phyloP scores from a whole-genome alignment of 371 early-diverging fungal species.

The Lichtheimia ornata region DNA sequence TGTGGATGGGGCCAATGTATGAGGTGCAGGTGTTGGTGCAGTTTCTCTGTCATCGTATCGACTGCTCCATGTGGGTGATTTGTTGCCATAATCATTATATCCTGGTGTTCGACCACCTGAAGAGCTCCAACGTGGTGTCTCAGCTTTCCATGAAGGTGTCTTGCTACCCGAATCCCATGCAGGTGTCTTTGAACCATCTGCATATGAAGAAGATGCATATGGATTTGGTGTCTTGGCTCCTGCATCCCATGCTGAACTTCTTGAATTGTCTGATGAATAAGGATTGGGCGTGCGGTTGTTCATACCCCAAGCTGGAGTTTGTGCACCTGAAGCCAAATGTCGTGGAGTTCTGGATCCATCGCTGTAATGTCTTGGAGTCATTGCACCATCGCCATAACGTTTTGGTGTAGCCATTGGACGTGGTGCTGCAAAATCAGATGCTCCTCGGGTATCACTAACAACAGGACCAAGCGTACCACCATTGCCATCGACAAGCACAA shows the following conservation, averaged over 20 bases:
- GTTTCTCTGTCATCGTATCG: slow-evolving; percentile 32
- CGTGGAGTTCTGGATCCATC: slow-evolving; percentile 61
- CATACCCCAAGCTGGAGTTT: slow-evolving; percentile 82
- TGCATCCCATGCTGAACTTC: slow-evolving; percentile 74
- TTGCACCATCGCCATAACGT: slow-evolving; percentile 48
- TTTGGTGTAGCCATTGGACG: slow-evolving; percentile 32
- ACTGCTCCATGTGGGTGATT: slow-evolving; percentile 54
- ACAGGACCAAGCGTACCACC: slow-evolving; percentile 44
- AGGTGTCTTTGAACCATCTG: slow-evolving; percentile 66
- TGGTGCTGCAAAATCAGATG: slow-evolving; percentile 9
- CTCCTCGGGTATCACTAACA: slow-evolving; percentile 23
- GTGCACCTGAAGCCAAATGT: slow-evolving; percentile 57
- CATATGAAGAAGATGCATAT: slow-evolving; percentile 20
- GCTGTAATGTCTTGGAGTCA: slow-evolving; percentile 46
- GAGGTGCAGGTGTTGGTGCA: slow-evolving; percentile 46
- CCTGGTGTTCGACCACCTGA: slow-evolving; percentile 75
- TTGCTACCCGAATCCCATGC: slow-evolving; percentile 67
- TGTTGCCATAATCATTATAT: slow-evolving; percentile 49
- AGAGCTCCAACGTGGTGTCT: slow-evolving; percentile 21
- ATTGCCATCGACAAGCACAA: slow-evolving; percentile 58
- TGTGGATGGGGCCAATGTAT: slow-evolving; percentile 37
- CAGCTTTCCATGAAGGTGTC: slow-evolving; percentile 52
- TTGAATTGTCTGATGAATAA: slow-evolving; percentile 60
- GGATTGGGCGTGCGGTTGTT: slow-evolving; percentile 73
- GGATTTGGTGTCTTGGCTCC: slow-evolving; percentile 65